Conservation (phyloP, 345 rosid species). For the Physaria fendleri region DNA sequence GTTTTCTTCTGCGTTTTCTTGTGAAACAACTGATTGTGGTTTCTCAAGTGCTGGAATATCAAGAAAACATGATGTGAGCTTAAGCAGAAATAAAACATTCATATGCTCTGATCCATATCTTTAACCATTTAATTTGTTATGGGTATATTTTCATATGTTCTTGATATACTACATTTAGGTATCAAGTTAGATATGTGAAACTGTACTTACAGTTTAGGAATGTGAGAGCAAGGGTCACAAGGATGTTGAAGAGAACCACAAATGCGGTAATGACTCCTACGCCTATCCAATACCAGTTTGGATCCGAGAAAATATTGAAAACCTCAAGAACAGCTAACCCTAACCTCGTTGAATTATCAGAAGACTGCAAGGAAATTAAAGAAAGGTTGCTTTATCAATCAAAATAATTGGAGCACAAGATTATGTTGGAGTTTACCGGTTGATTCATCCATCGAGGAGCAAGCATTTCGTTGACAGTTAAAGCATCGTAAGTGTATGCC, state of each 20-base stretch:
- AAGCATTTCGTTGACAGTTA: slow-evolving; percentile 64
- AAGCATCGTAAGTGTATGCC: slow-evolving; percentile 61
- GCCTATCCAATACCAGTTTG: slow-evolving; percentile 86
- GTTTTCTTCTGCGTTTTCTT: slow-evolving; percentile 44
- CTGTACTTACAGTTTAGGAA: slow-evolving; percentile 58
- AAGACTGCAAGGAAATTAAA: slow-evolving; percentile 36
- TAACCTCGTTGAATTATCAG: slow-evolving; percentile 43
- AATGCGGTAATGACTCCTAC: slow-evolving; percentile 57
- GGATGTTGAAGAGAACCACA: slow-evolving; percentile 61
- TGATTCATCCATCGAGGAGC: slow-evolving; percentile 83
- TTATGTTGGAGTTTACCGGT: slow-evolving; percentile 30
- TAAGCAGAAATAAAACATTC: not conserved
- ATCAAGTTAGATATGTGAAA: slow-evolving; percentile 3
- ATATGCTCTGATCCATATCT: not conserved
- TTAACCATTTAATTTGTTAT: not conserved
- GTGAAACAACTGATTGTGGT: slow-evolving; percentile 51
- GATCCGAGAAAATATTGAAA: slow-evolving; percentile 41
- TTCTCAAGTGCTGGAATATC: slow-evolving; percentile 54
- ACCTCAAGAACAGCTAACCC: slow-evolving; percentile 55
- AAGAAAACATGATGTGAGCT: not conserved
- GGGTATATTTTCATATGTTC: not conserved
- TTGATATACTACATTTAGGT: not conserved
- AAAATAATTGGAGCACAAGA: not conserved
- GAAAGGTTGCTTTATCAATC: not conserved
- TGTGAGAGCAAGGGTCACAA: slow-evolving; percentile 60